Evolutionary conservation across 805 yeast species (phyloP), one percentile per base, ranked within the genome.

Genomic region (Yarrowia yakushimensis): DNA sequence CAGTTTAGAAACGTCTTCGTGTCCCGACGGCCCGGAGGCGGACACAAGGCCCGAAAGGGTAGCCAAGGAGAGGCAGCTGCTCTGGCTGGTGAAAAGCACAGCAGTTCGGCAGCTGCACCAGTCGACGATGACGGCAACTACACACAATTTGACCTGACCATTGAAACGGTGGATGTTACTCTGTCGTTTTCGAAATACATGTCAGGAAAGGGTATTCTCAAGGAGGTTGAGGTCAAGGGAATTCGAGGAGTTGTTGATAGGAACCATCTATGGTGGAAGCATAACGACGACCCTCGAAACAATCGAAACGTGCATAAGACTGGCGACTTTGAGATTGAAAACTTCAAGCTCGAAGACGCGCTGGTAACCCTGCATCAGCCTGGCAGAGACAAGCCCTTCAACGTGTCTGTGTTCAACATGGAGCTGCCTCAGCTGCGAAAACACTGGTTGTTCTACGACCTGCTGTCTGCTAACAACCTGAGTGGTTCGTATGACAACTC

Each of bases 401-500:
- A 88, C 66, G 88, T 94, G 34, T 88, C 96, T 66, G 81, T 94
- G n/a, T 92, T 87, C 74, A 87, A 85, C 70, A 88, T 96, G 71
- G 96, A 90, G 64, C 72, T 92, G 43, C 87, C 92, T 1, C 78
- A 81, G 60, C 77, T 94, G 63, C 79, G 99, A 62, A 90, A 91
- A 72, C 96, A 94, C 72, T 94, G 99, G 98, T 77, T 94, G 28
- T 87, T 90, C 70, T 87, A 87, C 72, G 99, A 94, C 71, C 77
- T 93, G 45, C 74, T 94, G 64, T 89, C 87, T 71, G 96, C 97
- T 12, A 86, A 85, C 67, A 84, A 85, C 67, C 82, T 91, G 70
- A 87, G 93, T 64, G 99, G 99, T 0, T 82, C 96, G 5, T 94
- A 90, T 73, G 99, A 94, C 73, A 88, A 91, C 68, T 88, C 98